phyloP scores from a whole-genome alignment of 2,329 filamentous ascomycete species.

The Fusarium sublunatum region DNA sequence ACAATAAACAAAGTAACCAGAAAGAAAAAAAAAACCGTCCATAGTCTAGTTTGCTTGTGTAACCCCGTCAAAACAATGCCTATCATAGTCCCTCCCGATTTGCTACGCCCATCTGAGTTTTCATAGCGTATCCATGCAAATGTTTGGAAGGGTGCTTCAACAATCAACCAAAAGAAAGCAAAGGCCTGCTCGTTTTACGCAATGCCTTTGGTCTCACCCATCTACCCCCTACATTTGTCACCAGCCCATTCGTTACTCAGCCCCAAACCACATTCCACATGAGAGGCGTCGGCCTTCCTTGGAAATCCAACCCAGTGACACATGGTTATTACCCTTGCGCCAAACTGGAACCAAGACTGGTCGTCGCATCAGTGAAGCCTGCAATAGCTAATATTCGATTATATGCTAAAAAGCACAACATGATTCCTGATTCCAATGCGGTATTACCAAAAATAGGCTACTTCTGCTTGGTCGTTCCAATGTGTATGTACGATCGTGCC shows the following conservation, averaged over 20 bases:
- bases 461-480: conserved; percentile 48
- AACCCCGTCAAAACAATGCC: conserved; percentile 43
- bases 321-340: conserved; percentile 12
- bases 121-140: conserved; percentile 17
- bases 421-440: conserved; percentile 57
- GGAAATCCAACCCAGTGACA: conserved; percentile 13
- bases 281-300: conserved; percentile 13
- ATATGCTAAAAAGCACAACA: conserved; percentile 48
- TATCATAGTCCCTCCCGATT: conserved; percentile 42
- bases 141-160: conserved; percentile 22
- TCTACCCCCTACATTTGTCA: conserved; percentile 30
- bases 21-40: conserved; percentile 43
- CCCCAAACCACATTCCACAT: conserved; percentile 12
- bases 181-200: conserved; percentile 33
- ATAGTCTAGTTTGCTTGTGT: conserved; percentile 49
- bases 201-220: conserved; percentile 30
- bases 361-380: conserved; percentile 22
- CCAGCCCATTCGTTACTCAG: conserved; percentile 24
- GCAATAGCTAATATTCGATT: conserved; percentile 41
- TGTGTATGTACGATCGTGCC: conserved; percentile 51
- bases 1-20: conserved; percentile 44
- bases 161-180: conserved; percentile 29
- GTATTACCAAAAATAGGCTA: conserved; percentile 58
- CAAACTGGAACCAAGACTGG: conserved; percentile 16
- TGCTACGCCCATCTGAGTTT: conserved; percentile 21